Evolutionary conservation across 2,329 filamentous ascomycete genomes (phyloP).

Genomic region (Septoria linicola): DNA sequence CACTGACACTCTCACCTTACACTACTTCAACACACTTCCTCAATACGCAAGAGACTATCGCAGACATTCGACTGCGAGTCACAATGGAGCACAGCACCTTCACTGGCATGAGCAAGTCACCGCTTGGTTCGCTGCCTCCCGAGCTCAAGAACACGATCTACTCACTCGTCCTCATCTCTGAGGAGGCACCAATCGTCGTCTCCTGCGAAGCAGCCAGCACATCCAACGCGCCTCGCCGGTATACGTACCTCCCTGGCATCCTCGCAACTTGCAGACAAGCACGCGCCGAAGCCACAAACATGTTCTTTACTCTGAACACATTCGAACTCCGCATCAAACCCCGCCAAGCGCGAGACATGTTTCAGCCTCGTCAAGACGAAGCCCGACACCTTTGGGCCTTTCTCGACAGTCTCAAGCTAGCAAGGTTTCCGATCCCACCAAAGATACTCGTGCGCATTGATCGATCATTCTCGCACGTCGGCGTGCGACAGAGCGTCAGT

Average conservation of each 20-base stretch:
- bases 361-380: not conserved
- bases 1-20: no score
- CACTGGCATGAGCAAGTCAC: slow-evolving; percentile 3
- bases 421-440: not conserved
- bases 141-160: slow-evolving; percentile 5
- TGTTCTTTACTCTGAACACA: not conserved
- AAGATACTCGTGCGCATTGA: not conserved
- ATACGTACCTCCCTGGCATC: not conserved
- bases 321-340: not conserved
- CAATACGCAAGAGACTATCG: no score
- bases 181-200: not conserved
- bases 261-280: slow-evolving; percentile 2
- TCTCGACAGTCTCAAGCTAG: not conserved
- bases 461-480: not conserved
- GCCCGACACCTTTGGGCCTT: slow-evolving; percentile 3
- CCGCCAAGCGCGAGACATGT: not conserved
- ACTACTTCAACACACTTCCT: no score
- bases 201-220: not conserved
- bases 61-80: no score
- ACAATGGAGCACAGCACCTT: not conserved
- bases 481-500: not conserved
- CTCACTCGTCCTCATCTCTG: not conserved
- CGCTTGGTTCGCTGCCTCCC: not conserved
- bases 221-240: not conserved
- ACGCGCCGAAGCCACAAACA: not conserved